Evolutionary conservation across 441 rosid genomes (phyloP).

Genomic region (Geranium incanum): DNA sequence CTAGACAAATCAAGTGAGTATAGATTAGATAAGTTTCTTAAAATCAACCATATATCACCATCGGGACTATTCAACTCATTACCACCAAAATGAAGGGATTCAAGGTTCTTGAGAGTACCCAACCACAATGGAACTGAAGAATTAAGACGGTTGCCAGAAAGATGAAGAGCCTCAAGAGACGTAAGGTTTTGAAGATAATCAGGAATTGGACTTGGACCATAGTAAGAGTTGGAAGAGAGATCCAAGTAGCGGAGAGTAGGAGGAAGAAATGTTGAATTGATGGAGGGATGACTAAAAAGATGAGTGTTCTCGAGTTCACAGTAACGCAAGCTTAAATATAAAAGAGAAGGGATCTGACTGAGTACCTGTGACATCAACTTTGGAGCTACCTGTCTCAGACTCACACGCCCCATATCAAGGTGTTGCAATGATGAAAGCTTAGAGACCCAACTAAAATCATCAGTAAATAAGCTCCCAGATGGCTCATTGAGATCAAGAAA

Average conservation of each 20-base stretch:
- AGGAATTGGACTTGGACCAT: neutral
- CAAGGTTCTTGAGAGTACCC: neutral
- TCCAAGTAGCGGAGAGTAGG: neutral
- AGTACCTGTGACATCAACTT: neutral
- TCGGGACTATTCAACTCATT: neutral
- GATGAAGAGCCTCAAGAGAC: neutral
- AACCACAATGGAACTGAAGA: neutral
- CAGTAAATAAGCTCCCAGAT: neutral
- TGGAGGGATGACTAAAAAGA: too few relatives aligned
- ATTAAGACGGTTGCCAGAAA: neutral
- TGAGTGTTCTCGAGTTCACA: neutral
- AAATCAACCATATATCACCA: neutral
- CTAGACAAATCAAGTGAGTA: neutral
- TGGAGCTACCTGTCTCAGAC: neutral
- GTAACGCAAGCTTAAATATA: neutral
- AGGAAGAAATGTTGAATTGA: neutral
- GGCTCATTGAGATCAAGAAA: constrained; percentile 17
- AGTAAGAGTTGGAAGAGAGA: neutral
- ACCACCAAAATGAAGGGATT: neutral
- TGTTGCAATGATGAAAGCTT: neutral
- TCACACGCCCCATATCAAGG: neutral
- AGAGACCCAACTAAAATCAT: constrained; percentile 12
- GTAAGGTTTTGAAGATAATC: neutral
- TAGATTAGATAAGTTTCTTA: neutral
- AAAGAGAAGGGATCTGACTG: neutral